phyloP scores from a whole-genome alignment of 1,284 basidiomycete species.

The Heterobasidion irregulare region DNA sequence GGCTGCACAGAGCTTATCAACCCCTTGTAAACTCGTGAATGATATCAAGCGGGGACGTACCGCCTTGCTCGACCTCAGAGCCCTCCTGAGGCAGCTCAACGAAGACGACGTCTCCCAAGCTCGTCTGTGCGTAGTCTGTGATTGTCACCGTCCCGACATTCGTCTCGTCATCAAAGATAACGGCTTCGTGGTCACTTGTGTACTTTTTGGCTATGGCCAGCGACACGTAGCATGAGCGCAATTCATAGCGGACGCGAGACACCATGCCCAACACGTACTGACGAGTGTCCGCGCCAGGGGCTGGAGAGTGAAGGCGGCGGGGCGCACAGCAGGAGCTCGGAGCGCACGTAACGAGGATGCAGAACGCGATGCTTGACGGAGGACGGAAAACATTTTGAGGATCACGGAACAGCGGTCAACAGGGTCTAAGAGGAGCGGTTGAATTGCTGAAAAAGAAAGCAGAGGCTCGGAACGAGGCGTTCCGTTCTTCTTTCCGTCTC shows the following conservation, averaged over 20 bases:
- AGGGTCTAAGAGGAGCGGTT: no score
- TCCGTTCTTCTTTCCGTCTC: neutral
- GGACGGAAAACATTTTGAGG: conserved; percentile 1
- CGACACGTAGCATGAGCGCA: neutral
- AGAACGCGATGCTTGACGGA: conserved; percentile 22
- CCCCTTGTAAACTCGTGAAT: conserved; percentile 1
- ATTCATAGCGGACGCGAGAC: neutral
- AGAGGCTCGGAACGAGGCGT: neutral
- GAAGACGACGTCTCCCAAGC: conserved; percentile 95
- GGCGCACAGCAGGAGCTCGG: conserved; percentile 12
- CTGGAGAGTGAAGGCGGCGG: conserved; percentile 12
- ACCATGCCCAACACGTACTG: conserved; percentile 20
- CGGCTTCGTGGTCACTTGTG: conserved; percentile 88
- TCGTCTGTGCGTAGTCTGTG: conserved; percentile 90
- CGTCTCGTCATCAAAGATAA: conserved; percentile 74
- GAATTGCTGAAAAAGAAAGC: neutral
- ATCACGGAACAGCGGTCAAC: neutral
- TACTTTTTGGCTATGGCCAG: conserved; percentile 65
- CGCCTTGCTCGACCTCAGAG: conserved; percentile 65
- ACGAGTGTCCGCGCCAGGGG: conserved; percentile 22
- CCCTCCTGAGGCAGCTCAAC: conserved; percentile 85
- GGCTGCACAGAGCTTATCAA: conserved; percentile 38
- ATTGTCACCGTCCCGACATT: conserved; percentile 83
- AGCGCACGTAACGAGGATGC: conserved; percentile 17
- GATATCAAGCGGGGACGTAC: conserved; percentile 36